phyloP scores from a whole-genome alignment of 257 asterid genomes.

The Avicennia marina region DNA sequence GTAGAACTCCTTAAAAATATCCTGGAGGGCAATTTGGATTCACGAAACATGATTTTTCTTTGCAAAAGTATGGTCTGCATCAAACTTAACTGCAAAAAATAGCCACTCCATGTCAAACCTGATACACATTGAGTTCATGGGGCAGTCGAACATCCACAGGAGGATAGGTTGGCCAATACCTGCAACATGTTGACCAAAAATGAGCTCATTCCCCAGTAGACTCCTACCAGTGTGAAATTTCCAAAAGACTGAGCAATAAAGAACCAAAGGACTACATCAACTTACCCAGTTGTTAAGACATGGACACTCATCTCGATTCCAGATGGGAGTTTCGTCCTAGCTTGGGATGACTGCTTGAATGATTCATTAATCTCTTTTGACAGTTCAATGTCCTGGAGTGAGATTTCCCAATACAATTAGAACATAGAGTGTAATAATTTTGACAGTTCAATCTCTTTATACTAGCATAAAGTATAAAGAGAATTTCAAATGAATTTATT shows the following conservation, averaged over 20 bases:
- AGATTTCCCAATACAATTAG: slow-evolving; percentile 10
- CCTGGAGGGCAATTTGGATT: slow-evolving; percentile 39
- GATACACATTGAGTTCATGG: slow-evolving; percentile 90
- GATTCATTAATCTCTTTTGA: slow-evolving; percentile 97
- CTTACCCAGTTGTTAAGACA: slow-evolving; percentile 92
- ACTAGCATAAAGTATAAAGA: no score
- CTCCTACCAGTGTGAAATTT: background rate
- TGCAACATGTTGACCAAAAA: slow-evolving; percentile 29
- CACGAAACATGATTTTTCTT: no score
- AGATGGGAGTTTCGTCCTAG: slow-evolving; percentile 92
- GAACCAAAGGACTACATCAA: background rate
- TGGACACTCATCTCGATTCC: slow-evolving; percentile 99
- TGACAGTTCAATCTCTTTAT: no score
- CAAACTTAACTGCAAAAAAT: background rate
- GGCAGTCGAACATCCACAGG: slow-evolving; percentile 98
- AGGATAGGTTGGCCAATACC: slow-evolving; percentile 99
- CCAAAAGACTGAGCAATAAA: background rate
- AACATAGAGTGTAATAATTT: no score
- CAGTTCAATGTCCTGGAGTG: slow-evolving; percentile 79
- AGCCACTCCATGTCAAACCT: slow-evolving; percentile 42
- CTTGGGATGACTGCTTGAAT: slow-evolving; percentile 98
- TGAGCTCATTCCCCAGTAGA: background rate
- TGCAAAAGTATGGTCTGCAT: background rate
- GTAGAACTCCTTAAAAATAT: slow-evolving; percentile 92
- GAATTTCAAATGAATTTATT: no score